Evolutionary conservation across 108 stramenopile species (phyloP), one percentile per base, ranked within the genome.

Genomic region (Fragilaria crotonensis): DNA sequence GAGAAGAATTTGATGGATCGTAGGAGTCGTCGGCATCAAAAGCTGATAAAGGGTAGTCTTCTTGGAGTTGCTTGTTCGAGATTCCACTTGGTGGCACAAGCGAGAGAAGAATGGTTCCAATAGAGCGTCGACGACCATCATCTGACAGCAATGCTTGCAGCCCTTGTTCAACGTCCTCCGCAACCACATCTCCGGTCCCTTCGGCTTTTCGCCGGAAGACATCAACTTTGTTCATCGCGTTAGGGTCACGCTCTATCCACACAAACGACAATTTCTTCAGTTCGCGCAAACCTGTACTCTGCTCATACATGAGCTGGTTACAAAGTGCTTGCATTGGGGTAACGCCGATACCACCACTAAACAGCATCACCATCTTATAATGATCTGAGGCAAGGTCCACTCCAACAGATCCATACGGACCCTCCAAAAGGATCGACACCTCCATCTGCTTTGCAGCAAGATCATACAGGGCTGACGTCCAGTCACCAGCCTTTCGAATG

Each of bases 331-430:
- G 60, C 57, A 60, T 57, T 1, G 68, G 62, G 18, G 51, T 52
- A 3, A 52, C 51, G 18, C 80, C 80, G 31, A 81, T 74, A 21
- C 80, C 76, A 21, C 80, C 80, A 21, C 64, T 54, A 25, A 77
- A 46, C 28, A 72, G 66, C 23, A 81, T 33, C 0, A 73, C 52
- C 52, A 62, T 52, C 26, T 52, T 52, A 63, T 78, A 78, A 1
- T 64, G 48, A 21, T 64, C 25, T n/a, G 36, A 41, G 7, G 46
- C 54, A 9, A 78, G 44, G 30, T 82, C 81, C 20, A 82, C 58
- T 25, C 59, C 47, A 14, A 64, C 20, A 30, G 41, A 48, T 21
- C 77, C 81, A 52, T 75, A 78, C 0, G 81, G 75, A 14, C 81
- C 81, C 28, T 78, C 72, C 11, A 82, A n/a, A 5, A 75, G 41